Conservation (phyloP, 768 basidiomycete genomes). For the Clathrus columnatus region DNA sequence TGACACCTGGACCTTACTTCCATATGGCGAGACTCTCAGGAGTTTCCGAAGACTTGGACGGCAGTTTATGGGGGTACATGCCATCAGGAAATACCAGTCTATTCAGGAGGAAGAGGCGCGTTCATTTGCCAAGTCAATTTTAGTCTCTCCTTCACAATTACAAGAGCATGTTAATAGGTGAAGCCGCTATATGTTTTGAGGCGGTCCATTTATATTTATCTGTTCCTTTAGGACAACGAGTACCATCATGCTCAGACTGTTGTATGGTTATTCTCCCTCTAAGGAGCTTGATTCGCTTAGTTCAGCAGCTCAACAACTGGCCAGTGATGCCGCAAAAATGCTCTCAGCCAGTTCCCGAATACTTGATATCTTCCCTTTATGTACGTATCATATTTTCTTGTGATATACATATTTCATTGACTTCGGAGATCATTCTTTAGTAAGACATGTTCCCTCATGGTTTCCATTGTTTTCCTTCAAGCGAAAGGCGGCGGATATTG, state of each 20-base stretch:
- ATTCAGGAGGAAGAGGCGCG: conserved; percentile 3
- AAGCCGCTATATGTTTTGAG: neutral
- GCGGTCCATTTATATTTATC: neutral
- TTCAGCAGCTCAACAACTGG: neutral
- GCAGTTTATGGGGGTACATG: neutral
- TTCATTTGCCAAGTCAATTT: neutral
- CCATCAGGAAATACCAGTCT: neutral
- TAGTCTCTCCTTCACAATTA: neutral
- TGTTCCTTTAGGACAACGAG: neutral
- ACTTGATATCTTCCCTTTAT: neutral
- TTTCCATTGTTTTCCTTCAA: conserved; percentile 17
- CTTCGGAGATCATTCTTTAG: neutral
- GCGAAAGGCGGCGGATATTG: conserved; percentile 3
- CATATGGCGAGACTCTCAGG: neutral
- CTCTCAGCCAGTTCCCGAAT: neutral
- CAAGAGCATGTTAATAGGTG: neutral
- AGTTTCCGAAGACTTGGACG: neutral
- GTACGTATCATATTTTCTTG: neutral
- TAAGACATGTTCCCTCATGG: conserved; percentile 14
- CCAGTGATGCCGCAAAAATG: neutral
- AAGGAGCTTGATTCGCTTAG: neutral
- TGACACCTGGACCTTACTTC: neutral
- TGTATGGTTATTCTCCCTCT: conserved; percentile 1
- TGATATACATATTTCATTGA: neutral
- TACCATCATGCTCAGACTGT: neutral